phyloP scores from a whole-genome alignment of 768 basidiomycete genomes.

The Trichaptum fuscoviolaceum region DNA sequence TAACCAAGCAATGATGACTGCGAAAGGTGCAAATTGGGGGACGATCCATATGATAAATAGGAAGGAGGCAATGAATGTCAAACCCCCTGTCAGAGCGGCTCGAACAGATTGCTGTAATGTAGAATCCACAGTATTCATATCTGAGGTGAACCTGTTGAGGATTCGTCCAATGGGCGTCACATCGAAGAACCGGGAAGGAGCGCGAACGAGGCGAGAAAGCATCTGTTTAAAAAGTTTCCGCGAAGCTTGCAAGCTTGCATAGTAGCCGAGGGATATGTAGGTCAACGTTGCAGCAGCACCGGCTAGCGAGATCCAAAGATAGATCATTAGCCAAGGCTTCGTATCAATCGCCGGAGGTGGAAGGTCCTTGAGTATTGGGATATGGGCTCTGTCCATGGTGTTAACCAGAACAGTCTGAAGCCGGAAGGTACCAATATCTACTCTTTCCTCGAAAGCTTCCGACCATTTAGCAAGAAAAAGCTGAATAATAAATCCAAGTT shows the following conservation, averaged over 20 bases:
- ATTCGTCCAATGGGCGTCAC: conserved; percentile 72
- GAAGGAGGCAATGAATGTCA: conserved; percentile 62
- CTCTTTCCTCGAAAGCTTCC: conserved; percentile 50
- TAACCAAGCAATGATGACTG: conserved; percentile 61
- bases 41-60: conserved; percentile 57
- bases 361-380: conserved; percentile 25
- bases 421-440: conserved; percentile 14
- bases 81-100: conserved; percentile 47
- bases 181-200: conserved; percentile 69
- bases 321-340: conserved; percentile 60
- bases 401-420: conserved; percentile 13
- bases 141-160: conserved; percentile 73
- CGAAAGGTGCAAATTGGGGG: conserved; percentile 61
- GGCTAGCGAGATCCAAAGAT: conserved; percentile 54
- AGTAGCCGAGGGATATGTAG: conserved; percentile 60
- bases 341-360: conserved; percentile 58
- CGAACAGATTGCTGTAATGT: conserved; percentile 52
- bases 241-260: conserved; percentile 63
- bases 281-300: conserved; percentile 49
- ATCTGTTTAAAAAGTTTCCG: conserved; percentile 53
- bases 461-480: conserved; percentile 66
- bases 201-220: conserved; percentile 49
- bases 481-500: conserved; percentile 26
- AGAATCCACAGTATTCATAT: conserved; percentile 71
- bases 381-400: not conserved